Conservation (phyloP, 306 rosid genomes). For the Dalbergia oliveri region DNA sequence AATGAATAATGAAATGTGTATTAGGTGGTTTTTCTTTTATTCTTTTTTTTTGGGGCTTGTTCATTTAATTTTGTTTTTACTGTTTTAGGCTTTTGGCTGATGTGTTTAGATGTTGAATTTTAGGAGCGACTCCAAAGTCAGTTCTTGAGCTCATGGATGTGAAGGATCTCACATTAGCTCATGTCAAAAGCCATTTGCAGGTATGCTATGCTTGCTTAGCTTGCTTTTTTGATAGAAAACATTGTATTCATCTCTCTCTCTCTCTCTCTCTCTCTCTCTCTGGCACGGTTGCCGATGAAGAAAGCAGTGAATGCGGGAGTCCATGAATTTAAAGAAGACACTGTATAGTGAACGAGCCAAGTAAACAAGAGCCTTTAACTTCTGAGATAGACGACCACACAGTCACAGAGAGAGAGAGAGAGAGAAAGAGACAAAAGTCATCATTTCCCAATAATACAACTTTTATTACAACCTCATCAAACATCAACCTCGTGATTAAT, state of each 20-base stretch:
- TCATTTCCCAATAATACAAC: slow-evolving; percentile 76
- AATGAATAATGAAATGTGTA: slow-evolving; percentile 5
- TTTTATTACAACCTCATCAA: slow-evolving; percentile 58
- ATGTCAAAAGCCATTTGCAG: slow-evolving; percentile 98
- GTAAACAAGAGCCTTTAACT: slow-evolving; percentile 45
- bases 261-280: neutral
- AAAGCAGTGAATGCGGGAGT: slow-evolving; percentile 47
- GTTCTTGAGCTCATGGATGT: slow-evolving; percentile 99
- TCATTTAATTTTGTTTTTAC: neutral
- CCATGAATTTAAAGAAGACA: slow-evolving; percentile 47
- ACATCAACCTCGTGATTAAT: slow-evolving; percentile 83
- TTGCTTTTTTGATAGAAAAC: neutral
- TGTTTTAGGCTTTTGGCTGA: slow-evolving; percentile 40
- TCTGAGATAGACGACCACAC: slow-evolving; percentile 57
- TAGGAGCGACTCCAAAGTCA: slow-evolving; percentile 96
- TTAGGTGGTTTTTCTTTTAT: neutral
- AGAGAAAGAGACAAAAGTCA: slow-evolving; percentile 59
- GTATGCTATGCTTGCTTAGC: slow-evolving; percentile 43
- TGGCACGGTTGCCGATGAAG: slow-evolving; percentile 67
- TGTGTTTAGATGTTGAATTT: slow-evolving; percentile 48
- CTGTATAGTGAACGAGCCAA: slow-evolving; percentile 31
- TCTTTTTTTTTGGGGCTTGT: neutral
- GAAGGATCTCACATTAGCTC: slow-evolving; percentile 95
- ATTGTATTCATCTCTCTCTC: neutral
- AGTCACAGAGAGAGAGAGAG: slow-evolving; percentile 18